Evolutionary conservation across 1,284 basidiomycete species (phyloP), one percentile per base, ranked within the genome.

Genomic region (Austropuccinia psidii): DNA sequence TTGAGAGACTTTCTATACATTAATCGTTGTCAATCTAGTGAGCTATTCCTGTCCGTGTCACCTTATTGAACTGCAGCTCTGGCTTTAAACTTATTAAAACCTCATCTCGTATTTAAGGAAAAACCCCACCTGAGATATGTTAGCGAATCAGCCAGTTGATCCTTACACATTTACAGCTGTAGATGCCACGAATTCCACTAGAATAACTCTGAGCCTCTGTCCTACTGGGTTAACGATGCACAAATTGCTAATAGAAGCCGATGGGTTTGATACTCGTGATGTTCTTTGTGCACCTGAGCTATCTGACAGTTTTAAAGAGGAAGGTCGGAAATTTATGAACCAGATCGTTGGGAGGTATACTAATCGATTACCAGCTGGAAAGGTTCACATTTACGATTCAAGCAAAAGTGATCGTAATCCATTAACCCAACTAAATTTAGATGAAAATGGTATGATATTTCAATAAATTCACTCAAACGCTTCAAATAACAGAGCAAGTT

Each of bases 281-380:
- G 50, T 69, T 19, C n/a, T 69, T 19, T 69, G 67, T 49, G 67
- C 39, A 45, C 67, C 67, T 19, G 54, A 69, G 31, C 11, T 9
- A 33, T 5, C 37, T 11, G 41, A 37, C 24, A 33, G 43, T 15
- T 58, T 57, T 41, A 45, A 55, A 27, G 24, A 37, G 27, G 67
- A 69, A 69, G 67, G 67, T 33, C 54, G 67, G 11, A 69, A 35
- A 37, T 72, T 72, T 45, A 61, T 58, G 57, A 72, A 72, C 27
- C 55, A 60, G 49, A 37, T 72, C n/a, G 68, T 72, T 11, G 68
- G 68, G 19, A 41, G 68, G 19, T 72, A 72, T 29, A 35, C 57
- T 47, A 72, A 72, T 62, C 68, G 68, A 17, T 37, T 72, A 27
- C 41, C 68, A 37, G 58, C 55, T 24, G 67, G 67, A 43, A 21